Evolutionary conservation across 345 rosid species (phyloP), one percentile per base, ranked within the genome.

Genomic region (Aquilaria sinensis): DNA sequence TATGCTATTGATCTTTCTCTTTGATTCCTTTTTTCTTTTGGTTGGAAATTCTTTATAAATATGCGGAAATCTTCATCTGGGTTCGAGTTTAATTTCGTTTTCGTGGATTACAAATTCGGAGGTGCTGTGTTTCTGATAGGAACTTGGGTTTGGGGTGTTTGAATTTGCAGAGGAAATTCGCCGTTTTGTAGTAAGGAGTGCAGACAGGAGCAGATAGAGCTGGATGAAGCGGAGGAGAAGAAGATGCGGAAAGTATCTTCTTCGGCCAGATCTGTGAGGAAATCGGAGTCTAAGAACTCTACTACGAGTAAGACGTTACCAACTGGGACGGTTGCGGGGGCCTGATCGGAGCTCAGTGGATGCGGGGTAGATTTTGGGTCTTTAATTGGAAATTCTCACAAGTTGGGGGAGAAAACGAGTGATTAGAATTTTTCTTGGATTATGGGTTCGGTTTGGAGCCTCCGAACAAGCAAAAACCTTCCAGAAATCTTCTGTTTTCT

Each of bases 171-270:
- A 64, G 94, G 94, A 48, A 72, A 84, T 70, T 80, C 86, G 2
- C 81, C 94, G 50, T 87, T 87, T 67, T 81, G 93, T 57, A 86
- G 89, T 85, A 75, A 78, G 32, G 93, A 86, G 75, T 92, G 96
- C 75, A 83, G 98, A 47, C 76, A 86, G 74, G 90, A 89, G 60
- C 98, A 80, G 65, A 89, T 92, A 53, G 95, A 89, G 62, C 60
- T 68, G 5, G 98, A 89, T 48, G 95, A 81, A 58, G 56, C 68
- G 4, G 74, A 66, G 16, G 81, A 73, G 61, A 89, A 75, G 77
- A 80, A 65, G 30, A 75, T 1, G 43, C 5, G 74, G 85, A 84
- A 71, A 58, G 54, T 65, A 12, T 80, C 92, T 0, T 37, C 43
- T 37, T 37, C 43, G 43, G 66, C 88, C 9, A 80, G 80, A 71